Percentiles rank a stretch among this genome's conserved stretches.
Conservation (phyloP, 192 early-diverging fungal genomes). For the Backusella macrospora region DNA sequence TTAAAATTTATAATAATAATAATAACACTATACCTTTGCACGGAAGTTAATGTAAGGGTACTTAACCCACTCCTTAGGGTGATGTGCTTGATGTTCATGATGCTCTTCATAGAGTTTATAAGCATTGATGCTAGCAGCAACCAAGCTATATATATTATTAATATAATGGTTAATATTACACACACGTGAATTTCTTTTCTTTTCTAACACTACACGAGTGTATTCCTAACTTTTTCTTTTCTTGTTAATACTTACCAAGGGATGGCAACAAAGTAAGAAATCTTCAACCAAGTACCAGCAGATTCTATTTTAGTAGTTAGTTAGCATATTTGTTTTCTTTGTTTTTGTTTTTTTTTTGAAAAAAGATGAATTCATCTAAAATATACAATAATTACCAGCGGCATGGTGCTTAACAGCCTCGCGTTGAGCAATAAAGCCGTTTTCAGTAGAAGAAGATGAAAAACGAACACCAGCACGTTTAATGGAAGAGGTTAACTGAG, state of each 20-base stretch:
- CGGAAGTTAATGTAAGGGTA: slow-evolving; percentile 50
- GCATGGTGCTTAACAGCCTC: slow-evolving; percentile 42
- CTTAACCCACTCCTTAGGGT: slow-evolving; percentile 33
- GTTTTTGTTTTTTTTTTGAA: slow-evolving; percentile 2
- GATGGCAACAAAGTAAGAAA: slow-evolving; percentile 39
- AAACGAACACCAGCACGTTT: slow-evolving; percentile 39
- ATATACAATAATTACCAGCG: slow-evolving; percentile 22
- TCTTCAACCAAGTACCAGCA: slow-evolving; percentile 43
- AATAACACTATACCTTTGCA: slow-evolving; percentile 56
- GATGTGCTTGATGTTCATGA: slow-evolving; percentile 31
- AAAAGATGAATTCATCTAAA: neutral
- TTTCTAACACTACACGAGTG: too few species aligned
- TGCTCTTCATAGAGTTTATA: slow-evolving; percentile 39
- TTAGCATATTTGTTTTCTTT: neutral
- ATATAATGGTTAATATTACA: neutral
- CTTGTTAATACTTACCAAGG: slow-evolving; percentile 33
- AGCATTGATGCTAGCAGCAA: slow-evolving; percentile 38
- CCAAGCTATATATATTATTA: slow-evolving; percentile 20
- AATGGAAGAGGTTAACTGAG: slow-evolving; percentile 8
- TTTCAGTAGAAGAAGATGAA: slow-evolving; percentile 17
- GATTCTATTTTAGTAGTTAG: slow-evolving; percentile 22
- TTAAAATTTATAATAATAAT: too few species aligned
- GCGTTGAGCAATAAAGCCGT: slow-evolving; percentile 30
- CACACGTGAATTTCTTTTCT: neutral
- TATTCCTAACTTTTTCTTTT: neutral